Percentiles rank a stretch among this genome's conserved stretches.
Conservation (phyloP, 2,329 filamentous ascomycete species). For the Diaporthe amygdali region DNA sequence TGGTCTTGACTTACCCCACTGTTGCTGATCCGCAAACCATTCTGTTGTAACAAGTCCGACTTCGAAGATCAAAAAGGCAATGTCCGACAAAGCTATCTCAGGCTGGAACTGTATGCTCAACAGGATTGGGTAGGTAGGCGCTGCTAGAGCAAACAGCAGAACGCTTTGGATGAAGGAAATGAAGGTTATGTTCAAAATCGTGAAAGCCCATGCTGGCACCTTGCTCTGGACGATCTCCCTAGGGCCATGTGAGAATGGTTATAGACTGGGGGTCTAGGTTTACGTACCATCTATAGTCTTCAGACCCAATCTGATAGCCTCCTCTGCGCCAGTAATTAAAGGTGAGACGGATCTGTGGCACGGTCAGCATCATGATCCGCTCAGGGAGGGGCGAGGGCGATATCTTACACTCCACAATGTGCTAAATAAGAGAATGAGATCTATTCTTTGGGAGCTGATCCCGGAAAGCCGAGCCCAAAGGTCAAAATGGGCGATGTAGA, state of each 20-base stretch:
- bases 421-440: slow-evolving; percentile 74
- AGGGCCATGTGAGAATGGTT: slow-evolving; percentile 27
- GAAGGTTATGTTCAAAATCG: slow-evolving; percentile 87
- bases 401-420: slow-evolving; percentile 78
- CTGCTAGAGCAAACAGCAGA: slow-evolving; percentile 76
- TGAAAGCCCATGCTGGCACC: slow-evolving; percentile 71
- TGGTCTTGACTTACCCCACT: slow-evolving; percentile 71
- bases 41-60: slow-evolving; percentile 66
- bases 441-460: slow-evolving; percentile 71
- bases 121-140: slow-evolving; percentile 83
- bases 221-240: slow-evolving; percentile 74
- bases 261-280: background rate
- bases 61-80: slow-evolving; percentile 51
- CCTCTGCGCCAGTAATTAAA: slow-evolving; percentile 98
- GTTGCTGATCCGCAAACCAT: slow-evolving; percentile 87
- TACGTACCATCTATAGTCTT: slow-evolving; percentile 86
- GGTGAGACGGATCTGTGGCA: slow-evolving; percentile 73
- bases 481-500: slow-evolving; percentile 86
- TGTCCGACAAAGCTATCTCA: slow-evolving; percentile 49
- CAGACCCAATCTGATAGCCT: slow-evolving; percentile 85
- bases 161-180: slow-evolving; percentile 85
- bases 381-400: background rate
- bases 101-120: slow-evolving; percentile 70
- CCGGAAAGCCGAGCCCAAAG: slow-evolving; percentile 81
- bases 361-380: slow-evolving; percentile 28